Conservation (phyloP, 371 early-diverging fungal genomes). For the Mucor irregularis region DNA sequence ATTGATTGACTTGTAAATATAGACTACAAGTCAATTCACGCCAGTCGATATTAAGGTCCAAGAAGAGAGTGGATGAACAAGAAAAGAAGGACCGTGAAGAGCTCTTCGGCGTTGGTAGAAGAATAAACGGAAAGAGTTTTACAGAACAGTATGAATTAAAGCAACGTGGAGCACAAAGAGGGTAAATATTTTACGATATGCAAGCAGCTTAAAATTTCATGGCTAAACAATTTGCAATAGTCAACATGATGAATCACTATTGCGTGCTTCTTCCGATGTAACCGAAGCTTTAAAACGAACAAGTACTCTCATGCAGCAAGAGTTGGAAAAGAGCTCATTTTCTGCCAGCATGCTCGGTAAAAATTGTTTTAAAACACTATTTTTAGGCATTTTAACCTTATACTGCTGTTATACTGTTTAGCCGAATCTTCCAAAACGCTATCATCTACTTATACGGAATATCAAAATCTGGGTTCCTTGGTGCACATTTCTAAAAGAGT, state of each 20-base stretch:
- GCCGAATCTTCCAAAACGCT: constrained; percentile 69
- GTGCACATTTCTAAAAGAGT: constrained; percentile 63
- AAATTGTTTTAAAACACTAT: background rate
- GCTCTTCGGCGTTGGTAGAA: constrained; percentile 45
- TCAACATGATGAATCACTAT: constrained; percentile 43
- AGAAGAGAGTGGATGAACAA: constrained; percentile 56
- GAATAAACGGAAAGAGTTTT: constrained; percentile 31
- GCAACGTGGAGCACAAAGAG: constrained; percentile 38
- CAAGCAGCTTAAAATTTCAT: no score
- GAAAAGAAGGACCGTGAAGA: constrained; percentile 59
- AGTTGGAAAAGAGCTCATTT: constrained; percentile 70
- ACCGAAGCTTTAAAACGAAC: constrained; percentile 70
- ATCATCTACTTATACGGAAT: constrained; percentile 56
- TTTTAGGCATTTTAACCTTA: background rate
- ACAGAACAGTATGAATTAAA: constrained; percentile 46
- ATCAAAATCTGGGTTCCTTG: constrained; percentile 62
- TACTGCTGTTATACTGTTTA: constrained; percentile 9
- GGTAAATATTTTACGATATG: no score
- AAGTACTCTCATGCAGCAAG: constrained; percentile 71
- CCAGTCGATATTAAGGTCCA: constrained; percentile 56
- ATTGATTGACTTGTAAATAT: background rate
- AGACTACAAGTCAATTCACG: constrained; percentile 58
- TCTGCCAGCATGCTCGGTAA: constrained; percentile 68
- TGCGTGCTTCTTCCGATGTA: constrained; percentile 58
- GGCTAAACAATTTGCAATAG: no score